Evolutionary conservation across 805 yeast species (phyloP), one percentile per base, ranked within the genome.

Genomic region (Debaryomyces tyrocola): DNA sequence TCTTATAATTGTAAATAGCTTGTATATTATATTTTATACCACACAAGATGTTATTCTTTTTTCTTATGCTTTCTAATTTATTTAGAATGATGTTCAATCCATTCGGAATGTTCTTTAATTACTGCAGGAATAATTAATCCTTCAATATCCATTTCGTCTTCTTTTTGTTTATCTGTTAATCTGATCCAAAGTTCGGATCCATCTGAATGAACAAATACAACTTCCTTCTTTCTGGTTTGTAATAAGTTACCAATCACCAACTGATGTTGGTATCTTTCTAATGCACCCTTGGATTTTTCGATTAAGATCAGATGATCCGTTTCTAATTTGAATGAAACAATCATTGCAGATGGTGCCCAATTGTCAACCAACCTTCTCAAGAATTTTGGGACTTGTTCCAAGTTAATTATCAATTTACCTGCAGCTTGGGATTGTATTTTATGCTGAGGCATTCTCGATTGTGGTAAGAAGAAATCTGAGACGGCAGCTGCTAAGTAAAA

Each of bases 401-500:
- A 70, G 55, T 90, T 87, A 9, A 94, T 88, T 7, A 85, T 80
- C 38, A 94, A 71, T 59, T 87, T 89, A 3, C 96, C 95, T 9
- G 80, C 80, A 14, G 80, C 82, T 48, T 83, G 84, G 4, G 95
- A 85, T 66, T 94, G 99, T 51, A 94, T 94, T 68, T 94, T 94
- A 69, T 94, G 99, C 57, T 90, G 90, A 2, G 97, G 96, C 57
- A 90, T 74, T 53, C 88, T 77, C 1, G 91, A 83, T 37, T 79
- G 80, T 1, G 99, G 99, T 36, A 94, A 75, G 69, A 91, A 94
- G 67, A 94, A 94, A 63, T 94, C 99, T 6, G 96, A 88, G 0
- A 94, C 99, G 0, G 99, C 99, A 7, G 99, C 98, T 0, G 99
- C 99, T 44, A 94, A 74, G 62, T 85, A 94, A 62, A 92, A 89